A percentile compares a stretch with the other conserved stretches of the same genome.
These are phyloP conservation scores for Metschnikowia koreensis DNA, from an alignment of 805 yeast species.

Conservation along the genomic window DNA sequence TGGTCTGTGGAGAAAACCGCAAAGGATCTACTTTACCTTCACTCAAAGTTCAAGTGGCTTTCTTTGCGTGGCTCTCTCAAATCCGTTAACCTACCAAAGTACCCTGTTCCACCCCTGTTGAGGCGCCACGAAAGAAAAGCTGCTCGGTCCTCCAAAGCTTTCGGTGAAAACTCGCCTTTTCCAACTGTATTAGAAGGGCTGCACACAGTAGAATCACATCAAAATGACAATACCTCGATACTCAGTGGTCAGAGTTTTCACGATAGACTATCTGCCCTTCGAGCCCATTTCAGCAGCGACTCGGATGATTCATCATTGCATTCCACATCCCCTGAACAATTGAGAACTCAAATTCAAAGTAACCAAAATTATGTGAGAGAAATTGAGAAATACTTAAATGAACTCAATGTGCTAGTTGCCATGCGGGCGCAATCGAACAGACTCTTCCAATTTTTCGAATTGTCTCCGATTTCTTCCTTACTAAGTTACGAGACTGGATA, in stretches of 20 bases:
- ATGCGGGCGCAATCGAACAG: slow-evolving; percentile 80
- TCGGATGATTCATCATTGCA: slow-evolving; percentile 22
- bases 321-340: slow-evolving; percentile 32
- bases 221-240: slow-evolving; percentile 22
- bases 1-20: slow-evolving; percentile 79
- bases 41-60: slow-evolving; percentile 59
- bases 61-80: slow-evolving; percentile 21
- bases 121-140: slow-evolving; percentile 11
- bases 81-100: slow-evolving; percentile 44
- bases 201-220: slow-evolving; percentile 2
- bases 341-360: slow-evolving; percentile 22
- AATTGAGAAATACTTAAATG: slow-evolving; percentile 66
- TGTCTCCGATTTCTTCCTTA: slow-evolving; percentile 83
- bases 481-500: slow-evolving; percentile 78
- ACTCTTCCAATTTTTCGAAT: slow-evolving; percentile 81
- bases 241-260: slow-evolving; percentile 22
- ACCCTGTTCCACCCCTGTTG: slow-evolving; percentile 40
- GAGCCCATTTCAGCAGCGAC: slow-evolving; percentile 30
- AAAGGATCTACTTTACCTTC: slow-evolving; percentile 69
- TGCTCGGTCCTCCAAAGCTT: not conserved
- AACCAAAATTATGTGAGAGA: slow-evolving; percentile 42
- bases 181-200: not conserved
- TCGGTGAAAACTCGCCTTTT: not conserved
- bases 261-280: slow-evolving; percentile 27
- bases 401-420: slow-evolving; percentile 55